Conservation (phyloP, 306 rosid genomes). For the Rosa chinensis region DNA sequence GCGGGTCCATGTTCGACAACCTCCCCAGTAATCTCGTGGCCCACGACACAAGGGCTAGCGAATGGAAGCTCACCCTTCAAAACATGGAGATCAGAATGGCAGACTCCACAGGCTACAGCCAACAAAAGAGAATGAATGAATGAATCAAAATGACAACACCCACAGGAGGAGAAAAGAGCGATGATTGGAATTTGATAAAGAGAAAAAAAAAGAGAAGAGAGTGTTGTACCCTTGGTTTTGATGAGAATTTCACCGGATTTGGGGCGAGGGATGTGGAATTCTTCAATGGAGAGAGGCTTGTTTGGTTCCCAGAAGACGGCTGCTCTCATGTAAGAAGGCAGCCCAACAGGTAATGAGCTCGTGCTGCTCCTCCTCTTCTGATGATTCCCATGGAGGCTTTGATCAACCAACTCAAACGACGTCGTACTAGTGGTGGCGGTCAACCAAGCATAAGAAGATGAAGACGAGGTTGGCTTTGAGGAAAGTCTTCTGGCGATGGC, state of each 20-base stretch:
- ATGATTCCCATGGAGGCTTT: neutral
- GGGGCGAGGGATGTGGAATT: constrained; percentile 83
- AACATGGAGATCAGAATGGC: constrained; percentile 97
- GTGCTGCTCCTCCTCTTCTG: neutral
- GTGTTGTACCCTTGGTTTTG: constrained; percentile 60
- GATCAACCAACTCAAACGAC: neutral
- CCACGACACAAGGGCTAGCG: constrained; percentile 76
- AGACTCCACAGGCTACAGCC: constrained; percentile 85
- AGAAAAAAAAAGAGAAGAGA: neutral
- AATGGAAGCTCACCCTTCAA: constrained; percentile 90
- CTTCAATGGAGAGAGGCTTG: constrained; percentile 81
- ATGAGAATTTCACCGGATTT: constrained; percentile 86
- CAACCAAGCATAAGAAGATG: neutral
- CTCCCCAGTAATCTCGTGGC: constrained; percentile 96
- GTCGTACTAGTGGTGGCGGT: no score
- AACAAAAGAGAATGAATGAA: neutral
- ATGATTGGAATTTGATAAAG: neutral
- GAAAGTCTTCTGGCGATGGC: constrained; percentile 14
- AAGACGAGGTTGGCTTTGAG: neutral
- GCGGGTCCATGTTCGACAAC: constrained; percentile 70
- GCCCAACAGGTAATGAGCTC: constrained; percentile 16
- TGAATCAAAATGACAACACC: neutral
- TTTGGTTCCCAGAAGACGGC: constrained; percentile 78
- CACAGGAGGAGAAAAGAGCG: neutral
- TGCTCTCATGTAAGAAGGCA: constrained; percentile 83